Base-by-base conservation (phyloP, 176 grass and related monocot genomes). In the Puya raimondii region DNA sequence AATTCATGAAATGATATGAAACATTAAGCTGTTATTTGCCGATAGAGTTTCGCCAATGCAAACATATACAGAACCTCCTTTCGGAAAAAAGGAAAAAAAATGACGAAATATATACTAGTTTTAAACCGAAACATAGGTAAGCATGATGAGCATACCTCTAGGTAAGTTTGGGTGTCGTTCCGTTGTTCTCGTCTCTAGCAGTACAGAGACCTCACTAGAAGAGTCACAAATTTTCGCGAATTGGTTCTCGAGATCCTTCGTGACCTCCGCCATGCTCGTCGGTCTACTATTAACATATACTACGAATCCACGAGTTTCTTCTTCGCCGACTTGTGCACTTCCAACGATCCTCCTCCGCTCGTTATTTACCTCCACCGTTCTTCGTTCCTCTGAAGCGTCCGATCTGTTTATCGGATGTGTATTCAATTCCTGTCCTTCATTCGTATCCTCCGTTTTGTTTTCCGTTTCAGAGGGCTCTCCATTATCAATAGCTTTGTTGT, bases 201-300 rank as follows among this genome's bases (percentile, higher is more conserved):
- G 53, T 33, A 80, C 75, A 0, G 88, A 88, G 10, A 92, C 76
- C 50, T 96, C 86, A 16, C 8, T 50, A 59, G 84, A 83, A 47
- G 66, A 64, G 9, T 92, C 81, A 9, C 70, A 71, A 14, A 96
- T 52, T 73, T 76, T 82, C 17, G 12, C 29, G 72, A 92, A 92
- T 61, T 87, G 86, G 29, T 48, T 63, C 52, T 83, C 79, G 50
- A 96, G 70, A 72, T 92, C 81, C 73, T 48, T 79, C 88, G 92
- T 92, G 42, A 85, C 92, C 51, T 96, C 92, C 58, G 66, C 76
- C 76, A 92, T 76, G 80, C 79, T 92, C 27, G 81, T 3, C 10
- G 86, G 86, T 0, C 79, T 78, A 74, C 84, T 86, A 72, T 88
- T 76, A 11, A 89, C 48, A 68, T 83, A 86, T 56, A 92, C 79